Base-by-base conservation (phyloP, 352 stramenopile species). In the Pythium volutum region DNA sequence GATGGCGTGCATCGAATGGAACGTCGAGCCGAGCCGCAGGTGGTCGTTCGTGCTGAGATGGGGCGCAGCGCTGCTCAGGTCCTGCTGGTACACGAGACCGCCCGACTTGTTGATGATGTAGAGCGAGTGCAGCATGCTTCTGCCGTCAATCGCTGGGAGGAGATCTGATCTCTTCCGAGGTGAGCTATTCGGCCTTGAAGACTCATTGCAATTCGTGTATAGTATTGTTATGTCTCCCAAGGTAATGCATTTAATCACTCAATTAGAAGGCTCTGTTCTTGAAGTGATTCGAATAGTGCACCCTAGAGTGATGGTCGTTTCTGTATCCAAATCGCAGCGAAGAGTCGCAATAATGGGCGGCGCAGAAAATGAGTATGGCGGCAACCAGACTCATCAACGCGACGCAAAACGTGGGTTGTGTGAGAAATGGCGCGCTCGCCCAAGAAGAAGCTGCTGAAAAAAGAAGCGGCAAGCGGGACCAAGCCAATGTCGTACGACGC, bases 71-170 rank as follows among this genome's bases (percentile, higher is more conserved):
- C 75, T 62, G 57, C 88, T 96, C 55, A 97, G 75, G 66, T 97
- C 87, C 71, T 97, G 82, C 70, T 97, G 90, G 74, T 97, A 98
- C 56, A 98, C 90, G 43, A 98, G 77, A 6, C 91, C 90, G 33
- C 93, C 93, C 3, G 90, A 90, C 75, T 96, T 97, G 74, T 97
- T 97, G 72, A 98, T 97, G 70, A 98, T 89, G 64, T 97, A 97
- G 39, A 98, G 77, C 59, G 94, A 95, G 48, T 96, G 81, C 61
- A 97, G 83, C 88, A 97, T 97, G 14, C 49, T 69, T n/a, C n/a
- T n/a, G n/a, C n/a, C n/a, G n/a, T n/a, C n/a, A n/a, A n/a, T n/a
- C n/a, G n/a, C n/a, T n/a, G n/a, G n/a, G n/a, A n/a, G n/a, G n/a
- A n/a, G n/a, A n/a, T n/a, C n/a, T n/a, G n/a, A n/a, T n/a, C n/a